These are phyloP conservation scores for Kodamaea hsintzibuensis DNA, from an alignment of 805 yeast genomes.

Conservation along the genomic window DNA sequence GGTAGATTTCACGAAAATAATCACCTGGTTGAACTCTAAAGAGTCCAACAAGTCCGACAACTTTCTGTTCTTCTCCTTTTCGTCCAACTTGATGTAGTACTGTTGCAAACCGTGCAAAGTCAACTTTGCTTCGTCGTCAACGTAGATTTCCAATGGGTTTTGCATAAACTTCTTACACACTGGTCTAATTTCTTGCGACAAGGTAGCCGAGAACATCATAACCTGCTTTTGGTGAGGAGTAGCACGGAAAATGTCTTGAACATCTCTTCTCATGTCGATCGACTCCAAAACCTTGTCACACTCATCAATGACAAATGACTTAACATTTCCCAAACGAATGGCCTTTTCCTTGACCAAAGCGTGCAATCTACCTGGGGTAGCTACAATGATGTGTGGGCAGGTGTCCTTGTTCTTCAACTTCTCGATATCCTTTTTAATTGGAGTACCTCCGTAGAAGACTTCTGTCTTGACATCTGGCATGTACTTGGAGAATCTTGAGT, in stretches of 20 bases:
- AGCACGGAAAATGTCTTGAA: conserved; percentile 94
- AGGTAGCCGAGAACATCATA: conserved; percentile 98
- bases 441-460: conserved; percentile 95
- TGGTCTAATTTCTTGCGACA: conserved; percentile 92
- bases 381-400: conserved; percentile 94
- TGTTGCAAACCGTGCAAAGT: conserved; percentile 98
- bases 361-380: conserved; percentile 97
- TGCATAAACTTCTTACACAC: conserved; percentile 98
- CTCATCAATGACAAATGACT: conserved; percentile 95
- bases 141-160: conserved; percentile 94
- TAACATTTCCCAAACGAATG: conserved; percentile 82
- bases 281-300: conserved; percentile 97
- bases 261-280: conserved; percentile 95
- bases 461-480: conserved; percentile 97
- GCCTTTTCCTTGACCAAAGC: conserved; percentile 92
- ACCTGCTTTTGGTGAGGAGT: conserved; percentile 99
- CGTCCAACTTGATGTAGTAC: conserved; percentile 85
- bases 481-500: conserved; percentile 95
- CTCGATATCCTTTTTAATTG: conserved; percentile 82
- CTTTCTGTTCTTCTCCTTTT: conserved; percentile 90
- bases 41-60: conserved; percentile 90
- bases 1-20: conserved; percentile 90
- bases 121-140: conserved; percentile 95
- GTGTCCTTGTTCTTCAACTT: conserved; percentile 88
- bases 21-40: conserved; percentile 96